Conservation (phyloP, 192 early-diverging fungal genomes). For the Coemansia sp. region DNA sequence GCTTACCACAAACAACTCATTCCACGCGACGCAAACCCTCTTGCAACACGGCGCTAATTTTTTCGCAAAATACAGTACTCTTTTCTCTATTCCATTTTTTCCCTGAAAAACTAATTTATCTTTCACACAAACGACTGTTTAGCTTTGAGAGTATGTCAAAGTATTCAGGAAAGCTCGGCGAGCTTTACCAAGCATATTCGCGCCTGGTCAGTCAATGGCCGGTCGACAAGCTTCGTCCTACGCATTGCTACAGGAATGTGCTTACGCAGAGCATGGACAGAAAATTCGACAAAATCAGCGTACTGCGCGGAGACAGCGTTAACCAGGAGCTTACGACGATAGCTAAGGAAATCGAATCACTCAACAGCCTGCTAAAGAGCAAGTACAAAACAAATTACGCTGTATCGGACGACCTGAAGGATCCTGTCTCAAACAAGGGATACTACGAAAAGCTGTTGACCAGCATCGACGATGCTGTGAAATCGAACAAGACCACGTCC, state of each 20-base stretch:
- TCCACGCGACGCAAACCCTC: no score
- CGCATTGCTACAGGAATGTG: conserved; percentile 65
- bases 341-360: conserved; percentile 26
- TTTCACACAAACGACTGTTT: not conserved
- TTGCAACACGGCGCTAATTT: no score
- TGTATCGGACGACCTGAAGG: conserved; percentile 19
- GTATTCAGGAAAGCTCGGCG: conserved; percentile 36
- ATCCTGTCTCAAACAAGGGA: conserved; percentile 33
- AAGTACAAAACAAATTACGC: conserved; percentile 31
- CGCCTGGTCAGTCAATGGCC: conserved; percentile 65
- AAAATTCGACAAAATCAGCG: conserved; percentile 32
- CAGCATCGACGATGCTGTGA: conserved; percentile 39
- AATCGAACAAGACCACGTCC: conserved; percentile 19
- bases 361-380: conserved; percentile 26
- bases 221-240: conserved; percentile 66
- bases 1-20: no score
- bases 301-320: conserved; percentile 28
- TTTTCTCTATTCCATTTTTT: not conserved
- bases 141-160: conserved; percentile 20
- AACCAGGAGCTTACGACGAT: conserved; percentile 14
- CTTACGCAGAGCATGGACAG: conserved; percentile 46
- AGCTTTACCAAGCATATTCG: conserved; percentile 62
- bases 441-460: conserved; percentile 41
- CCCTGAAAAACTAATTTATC: not conserved
- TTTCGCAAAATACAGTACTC: no score